phyloP scores from a whole-genome alignment of 495 filamentous ascomycete species.

The Cetradonia linearis region DNA sequence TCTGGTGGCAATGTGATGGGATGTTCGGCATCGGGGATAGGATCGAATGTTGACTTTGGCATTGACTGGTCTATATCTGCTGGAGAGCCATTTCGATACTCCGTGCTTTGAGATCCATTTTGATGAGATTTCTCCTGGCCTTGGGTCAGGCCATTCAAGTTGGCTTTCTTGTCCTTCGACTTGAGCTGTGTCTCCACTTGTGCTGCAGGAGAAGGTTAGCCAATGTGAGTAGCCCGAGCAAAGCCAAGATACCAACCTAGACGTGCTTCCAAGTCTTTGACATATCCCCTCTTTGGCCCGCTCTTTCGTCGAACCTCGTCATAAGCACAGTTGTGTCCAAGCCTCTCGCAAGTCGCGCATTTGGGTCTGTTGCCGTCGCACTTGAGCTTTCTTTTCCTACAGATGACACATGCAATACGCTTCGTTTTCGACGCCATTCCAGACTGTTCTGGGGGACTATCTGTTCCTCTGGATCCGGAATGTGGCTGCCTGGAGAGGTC shows the following conservation, averaged over 20 bases:
- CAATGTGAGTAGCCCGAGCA: not conserved
- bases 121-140: constrained; percentile 22
- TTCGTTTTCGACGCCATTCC: constrained; percentile 67
- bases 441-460: constrained; percentile 26
- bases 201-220: constrained; percentile 40
- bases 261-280: constrained; percentile 91
- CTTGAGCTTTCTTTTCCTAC: constrained; percentile 83
- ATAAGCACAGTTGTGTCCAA: constrained; percentile 87
- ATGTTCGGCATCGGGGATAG: constrained; percentile 24
- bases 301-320: constrained; percentile 97
- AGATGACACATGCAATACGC: constrained; percentile 93
- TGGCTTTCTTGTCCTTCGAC: constrained; percentile 30
- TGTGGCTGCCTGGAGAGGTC: constrained; percentile 41
- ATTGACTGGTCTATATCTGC: constrained; percentile 20
- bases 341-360: constrained; percentile 81
- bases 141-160: constrained; percentile 33
- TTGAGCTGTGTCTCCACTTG: constrained; percentile 89
- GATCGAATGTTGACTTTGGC: constrained; percentile 20
- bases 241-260: constrained; percentile 50
- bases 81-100: not conserved
- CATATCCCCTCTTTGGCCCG: constrained; percentile 94
- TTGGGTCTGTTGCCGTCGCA: constrained; percentile 65
- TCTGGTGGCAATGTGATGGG: constrained; percentile 21
- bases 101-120: constrained; percentile 22
- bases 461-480: constrained; percentile 24